Percentiles rank a stretch among this genome's conserved stretches.
These are phyloP conservation scores for Pulveroboletus sp. DNA, from an alignment of 1,284 basidiomycete species.

Conservation along the genomic window DNA sequence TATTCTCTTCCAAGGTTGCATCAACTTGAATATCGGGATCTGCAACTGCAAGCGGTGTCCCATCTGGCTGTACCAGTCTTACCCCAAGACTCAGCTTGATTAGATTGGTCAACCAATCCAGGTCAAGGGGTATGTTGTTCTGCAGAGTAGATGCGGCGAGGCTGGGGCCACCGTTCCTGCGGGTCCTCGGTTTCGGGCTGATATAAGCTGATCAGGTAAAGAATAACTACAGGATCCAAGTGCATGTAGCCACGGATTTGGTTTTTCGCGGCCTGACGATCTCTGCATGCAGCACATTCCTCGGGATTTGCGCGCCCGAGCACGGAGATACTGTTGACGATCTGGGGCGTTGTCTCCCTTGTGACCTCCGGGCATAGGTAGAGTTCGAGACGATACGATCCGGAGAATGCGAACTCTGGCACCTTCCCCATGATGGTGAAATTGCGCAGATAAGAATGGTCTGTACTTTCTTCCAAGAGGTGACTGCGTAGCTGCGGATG, in stretches of 20 bases:
- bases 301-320: slow-evolving; percentile 11
- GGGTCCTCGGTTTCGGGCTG: too few relatives aligned
- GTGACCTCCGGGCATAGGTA: slow-evolving; percentile 5
- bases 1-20: background rate
- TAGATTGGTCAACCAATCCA: slow-evolving; percentile 1
- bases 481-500: slow-evolving; percentile 2
- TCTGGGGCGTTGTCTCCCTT: background rate
- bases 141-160: too few relatives aligned
- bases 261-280: slow-evolving; percentile 11
- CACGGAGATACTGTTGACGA: slow-evolving; percentile 21
- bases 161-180: too few relatives aligned
- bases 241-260: slow-evolving; percentile 18
- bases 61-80: slow-evolving; percentile 20
- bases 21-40: background rate
- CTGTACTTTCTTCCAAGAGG: slow-evolving; percentile 6
- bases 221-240: slow-evolving; percentile 19
- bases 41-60: slow-evolving; percentile 9
- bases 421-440: slow-evolving; percentile 8
- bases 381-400: slow-evolving; percentile 24
- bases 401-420: slow-evolving; percentile 23
- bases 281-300: slow-evolving; percentile 13
- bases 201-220: slow-evolving; percentile 11
- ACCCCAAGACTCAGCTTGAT: slow-evolving; percentile 12
- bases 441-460: slow-evolving; percentile 3
- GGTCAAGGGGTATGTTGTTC: background rate